These are phyloP conservation scores for Lentinus brumalis DNA, from an alignment of 768 basidiomycete species.

Conservation along the genomic window DNA sequence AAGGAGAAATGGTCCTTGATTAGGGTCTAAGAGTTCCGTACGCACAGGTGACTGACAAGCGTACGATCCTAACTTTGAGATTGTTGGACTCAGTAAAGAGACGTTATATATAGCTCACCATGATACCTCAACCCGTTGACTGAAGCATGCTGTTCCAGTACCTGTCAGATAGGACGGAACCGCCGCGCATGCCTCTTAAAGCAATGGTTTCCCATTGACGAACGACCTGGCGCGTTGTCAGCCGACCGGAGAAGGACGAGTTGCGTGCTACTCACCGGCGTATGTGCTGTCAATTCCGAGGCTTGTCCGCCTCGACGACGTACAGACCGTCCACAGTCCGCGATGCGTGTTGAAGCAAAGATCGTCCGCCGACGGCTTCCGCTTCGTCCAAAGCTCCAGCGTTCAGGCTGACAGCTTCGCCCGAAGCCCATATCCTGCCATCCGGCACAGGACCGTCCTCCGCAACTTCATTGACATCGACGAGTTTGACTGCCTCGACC, in stretches of 20 bases:
- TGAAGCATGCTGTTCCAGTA: too few relatives aligned
- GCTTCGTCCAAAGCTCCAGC: slow-evolving; percentile 8
- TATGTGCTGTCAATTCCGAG: slow-evolving; percentile 8
- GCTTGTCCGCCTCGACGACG: slow-evolving; percentile 24
- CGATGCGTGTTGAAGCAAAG: slow-evolving; percentile 18
- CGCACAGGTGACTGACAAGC: too few relatives aligned
- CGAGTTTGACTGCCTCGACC: slow-evolving; percentile 80
- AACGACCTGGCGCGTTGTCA: not conserved
- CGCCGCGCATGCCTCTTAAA: too few relatives aligned
- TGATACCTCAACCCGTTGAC: too few relatives aligned
- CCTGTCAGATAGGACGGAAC: too few relatives aligned
- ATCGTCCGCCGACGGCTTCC: slow-evolving; percentile 5
- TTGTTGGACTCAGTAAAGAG: too few relatives aligned
- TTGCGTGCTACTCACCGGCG: not conserved
- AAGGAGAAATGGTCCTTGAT: too few relatives aligned
- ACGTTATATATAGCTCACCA: too few relatives aligned
- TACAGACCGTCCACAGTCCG: slow-evolving; percentile 21
- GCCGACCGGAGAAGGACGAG: not conserved
- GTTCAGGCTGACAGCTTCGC: slow-evolving; percentile 35
- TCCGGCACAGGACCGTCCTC: slow-evolving; percentile 36
- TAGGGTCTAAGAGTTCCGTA: too few relatives aligned
- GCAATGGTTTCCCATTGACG: not conserved
- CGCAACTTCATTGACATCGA: slow-evolving; percentile 36
- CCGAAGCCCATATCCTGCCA: slow-evolving; percentile 45
- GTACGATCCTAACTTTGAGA: too few relatives aligned